These are phyloP conservation scores for Mallotus repandus DNA, from an alignment of 441 rosid species.

Conservation along the genomic window DNA sequence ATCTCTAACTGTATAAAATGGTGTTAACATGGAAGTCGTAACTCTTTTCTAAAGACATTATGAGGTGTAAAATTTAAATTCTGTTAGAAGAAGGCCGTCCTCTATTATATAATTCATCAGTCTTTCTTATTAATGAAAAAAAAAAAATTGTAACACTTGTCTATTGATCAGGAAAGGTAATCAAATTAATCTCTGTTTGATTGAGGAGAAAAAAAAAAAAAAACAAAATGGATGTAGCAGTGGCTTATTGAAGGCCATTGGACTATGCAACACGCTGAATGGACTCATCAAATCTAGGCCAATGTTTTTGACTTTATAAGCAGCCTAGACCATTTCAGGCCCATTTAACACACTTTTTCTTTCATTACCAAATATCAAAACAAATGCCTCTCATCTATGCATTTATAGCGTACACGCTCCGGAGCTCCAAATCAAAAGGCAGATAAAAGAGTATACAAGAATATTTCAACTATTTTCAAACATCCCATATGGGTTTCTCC, in stretches of 20 bases:
- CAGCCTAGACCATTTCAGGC: not conserved
- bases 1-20: no score
- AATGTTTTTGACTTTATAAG: not conserved
- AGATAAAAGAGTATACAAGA: not conserved
- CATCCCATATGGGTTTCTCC: constrained; percentile 61
- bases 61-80: no score
- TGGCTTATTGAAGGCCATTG: not conserved
- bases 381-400: not conserved
- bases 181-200: not conserved
- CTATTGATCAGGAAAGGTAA: no score
- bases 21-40: no score
- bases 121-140: no score
- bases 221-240: no score
- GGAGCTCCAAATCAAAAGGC: not conserved
- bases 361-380: not conserved
- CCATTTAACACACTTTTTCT: not conserved
- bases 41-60: no score
- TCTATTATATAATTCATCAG: no score
- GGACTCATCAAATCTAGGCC: not conserved
- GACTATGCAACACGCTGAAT: not conserved
- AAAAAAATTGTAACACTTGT: no score
- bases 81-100: no score
- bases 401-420: not conserved
- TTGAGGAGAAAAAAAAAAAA: not conserved
- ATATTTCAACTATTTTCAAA: constrained; percentile 24